Percentiles rank a stretch among this genome's conserved stretches.
These are phyloP conservation scores for Cyclostephanos invisitatus DNA, from an alignment of 108 stramenopile genomes.

Conservation along the genomic window DNA sequence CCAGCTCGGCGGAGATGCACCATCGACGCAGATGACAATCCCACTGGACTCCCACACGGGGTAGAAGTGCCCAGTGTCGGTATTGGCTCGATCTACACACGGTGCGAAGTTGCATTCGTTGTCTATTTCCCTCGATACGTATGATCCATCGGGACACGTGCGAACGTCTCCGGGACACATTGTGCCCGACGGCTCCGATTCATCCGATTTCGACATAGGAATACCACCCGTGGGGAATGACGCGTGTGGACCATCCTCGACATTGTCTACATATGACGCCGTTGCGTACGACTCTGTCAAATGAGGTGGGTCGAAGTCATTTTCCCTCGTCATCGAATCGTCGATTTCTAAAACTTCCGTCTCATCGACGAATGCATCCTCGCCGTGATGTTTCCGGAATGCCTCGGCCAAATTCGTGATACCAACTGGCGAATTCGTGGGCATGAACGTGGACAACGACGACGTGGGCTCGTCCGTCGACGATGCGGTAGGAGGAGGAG, in stretches of 20 bases:
- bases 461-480: background rate
- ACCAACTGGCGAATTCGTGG: too few relatives aligned
- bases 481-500: background rate
- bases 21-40: slow-evolving; percentile 15
- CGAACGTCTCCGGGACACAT: slow-evolving; percentile 3
- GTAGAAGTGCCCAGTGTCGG: slow-evolving; percentile 17
- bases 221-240: too few relatives aligned
- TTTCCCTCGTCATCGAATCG: background rate
- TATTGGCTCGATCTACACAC: slow-evolving; percentile 1
- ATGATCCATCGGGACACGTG: slow-evolving; percentile 25
- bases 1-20: slow-evolving; percentile 31
- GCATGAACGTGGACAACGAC: background rate
- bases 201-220: too few relatives aligned
- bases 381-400: background rate
- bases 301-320: too few relatives aligned
- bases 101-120: slow-evolving; percentile 19
- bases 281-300: too few relatives aligned
- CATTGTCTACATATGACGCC: too few relatives aligned
- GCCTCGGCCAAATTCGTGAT: background rate
- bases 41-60: slow-evolving; percentile 39
- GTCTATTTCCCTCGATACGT: slow-evolving; percentile 1
- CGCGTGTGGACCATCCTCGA: too few relatives aligned
- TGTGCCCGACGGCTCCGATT: too few relatives aligned
- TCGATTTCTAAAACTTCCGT: background rate
- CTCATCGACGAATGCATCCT: background rate